Percentiles rank a stretch among this genome's conserved stretches.
Evolutionary conservation across 768 basidiomycete species (phyloP).

Genomic region (Termitomyces sp.): DNA sequence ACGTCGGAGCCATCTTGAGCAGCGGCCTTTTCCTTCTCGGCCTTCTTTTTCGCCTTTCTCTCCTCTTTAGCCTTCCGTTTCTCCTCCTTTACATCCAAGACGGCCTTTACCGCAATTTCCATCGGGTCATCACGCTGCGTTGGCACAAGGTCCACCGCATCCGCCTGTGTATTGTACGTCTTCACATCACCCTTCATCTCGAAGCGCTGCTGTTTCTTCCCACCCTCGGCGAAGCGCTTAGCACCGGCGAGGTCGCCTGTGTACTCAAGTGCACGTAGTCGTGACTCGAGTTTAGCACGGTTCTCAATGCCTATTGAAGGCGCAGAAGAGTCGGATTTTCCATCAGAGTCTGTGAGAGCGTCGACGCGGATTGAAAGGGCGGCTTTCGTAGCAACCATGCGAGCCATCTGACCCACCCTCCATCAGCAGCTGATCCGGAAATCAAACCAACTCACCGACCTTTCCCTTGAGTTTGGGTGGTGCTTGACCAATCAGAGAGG

Average conservation of each 20-base stretch:
- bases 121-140: conserved; percentile 81
- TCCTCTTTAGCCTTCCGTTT: conserved; percentile 80
- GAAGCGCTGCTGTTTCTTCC: conserved; percentile 73
- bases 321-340: conserved; percentile 77
- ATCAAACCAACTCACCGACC: conserved; percentile 26
- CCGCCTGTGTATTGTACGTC: conserved; percentile 84
- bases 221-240: conserved; percentile 55
- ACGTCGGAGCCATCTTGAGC: conserved; percentile 23
- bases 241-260: conserved; percentile 70
- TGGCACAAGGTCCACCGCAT: conserved; percentile 76
- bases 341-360: conserved; percentile 88
- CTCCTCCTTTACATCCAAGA: conserved; percentile 82
- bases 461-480: conserved; percentile 98
- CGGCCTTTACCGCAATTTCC: conserved; percentile 68
- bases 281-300: conserved; percentile 92
- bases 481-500: conserved; percentile 94
- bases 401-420: conserved; percentile 70
- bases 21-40: conserved; percentile 36
- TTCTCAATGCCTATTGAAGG: conserved; percentile 90
- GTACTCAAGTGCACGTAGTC: conserved; percentile 83
- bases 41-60: conserved; percentile 63
- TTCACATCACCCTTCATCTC: conserved; percentile 74
- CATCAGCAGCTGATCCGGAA: not conserved
- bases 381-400: conserved; percentile 99
- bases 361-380: conserved; percentile 97